Evolutionary conservation across 331 rosid genomes (phyloP).

Genomic region (Rhamnella rubrinervis): DNA sequence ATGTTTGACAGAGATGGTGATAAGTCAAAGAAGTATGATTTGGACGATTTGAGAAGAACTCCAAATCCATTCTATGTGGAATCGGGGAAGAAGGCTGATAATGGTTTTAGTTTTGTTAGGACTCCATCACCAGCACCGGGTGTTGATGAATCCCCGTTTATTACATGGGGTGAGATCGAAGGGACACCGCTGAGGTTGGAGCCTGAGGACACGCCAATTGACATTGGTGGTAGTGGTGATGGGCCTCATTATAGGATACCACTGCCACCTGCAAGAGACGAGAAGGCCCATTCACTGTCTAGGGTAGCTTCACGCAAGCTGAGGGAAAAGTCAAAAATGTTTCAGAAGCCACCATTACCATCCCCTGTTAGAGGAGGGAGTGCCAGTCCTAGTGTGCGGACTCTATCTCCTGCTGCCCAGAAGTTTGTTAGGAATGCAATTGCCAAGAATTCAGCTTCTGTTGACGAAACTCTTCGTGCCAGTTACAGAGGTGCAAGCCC

Average conservation of each 20-base stretch:
- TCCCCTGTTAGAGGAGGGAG: constrained; percentile 85
- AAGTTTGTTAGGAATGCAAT: constrained; percentile 90
- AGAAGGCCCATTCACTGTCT: constrained; percentile 85
- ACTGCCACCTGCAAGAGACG: constrained; percentile 70
- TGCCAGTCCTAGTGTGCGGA: constrained; percentile 79
- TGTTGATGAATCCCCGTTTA: constrained; percentile 80
- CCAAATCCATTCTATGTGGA: constrained; percentile 82
- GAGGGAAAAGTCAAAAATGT: constrained; percentile 83
- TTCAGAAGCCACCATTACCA: constrained; percentile 85
- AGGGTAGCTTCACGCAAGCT: constrained; percentile 85
- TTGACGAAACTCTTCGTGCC: constrained; percentile 93
- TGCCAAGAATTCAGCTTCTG: constrained; percentile 66
- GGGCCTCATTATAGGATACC: constrained; percentile 92
- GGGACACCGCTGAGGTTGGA: constrained; percentile 95
- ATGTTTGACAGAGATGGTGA: constrained; percentile 65
- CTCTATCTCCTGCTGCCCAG: constrained; percentile 93
- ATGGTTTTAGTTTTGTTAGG: constrained; percentile 82
- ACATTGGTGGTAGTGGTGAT: constrained; percentile 76
- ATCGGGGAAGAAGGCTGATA: constrained; percentile 70
- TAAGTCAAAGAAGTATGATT: constrained; percentile 78
- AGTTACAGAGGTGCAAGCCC: constrained; percentile 93
- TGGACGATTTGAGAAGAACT: constrained; percentile 91
- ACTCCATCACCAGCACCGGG: constrained; percentile 98
- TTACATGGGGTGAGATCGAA: constrained; percentile 98
- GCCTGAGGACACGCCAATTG: constrained; percentile 74